Evolutionary conservation across 371 early-diverging fungal species (phyloP), one percentile per base, ranked within the genome.

Genomic region (Capillidium rhysosporum): DNA sequence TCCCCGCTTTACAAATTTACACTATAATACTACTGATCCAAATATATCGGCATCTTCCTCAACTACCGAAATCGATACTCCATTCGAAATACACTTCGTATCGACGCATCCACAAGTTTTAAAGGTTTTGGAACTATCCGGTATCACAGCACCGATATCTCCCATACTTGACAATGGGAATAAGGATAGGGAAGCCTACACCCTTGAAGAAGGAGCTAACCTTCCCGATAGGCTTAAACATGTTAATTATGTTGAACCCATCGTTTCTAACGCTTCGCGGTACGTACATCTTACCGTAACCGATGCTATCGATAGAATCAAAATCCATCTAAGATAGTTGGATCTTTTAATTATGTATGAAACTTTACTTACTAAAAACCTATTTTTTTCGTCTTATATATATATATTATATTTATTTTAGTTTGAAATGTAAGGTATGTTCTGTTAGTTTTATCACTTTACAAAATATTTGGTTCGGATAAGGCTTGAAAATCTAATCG

Each of bases 61-160:
- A 12, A 29, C 31, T 25, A 25, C 14, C 31, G 56, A 57, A 24
- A 61, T 59, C 0, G 43, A 34, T 23, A 20, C 28, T 2, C 61
- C 54, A 54, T 65, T 64, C 25, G 63, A 64, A 49, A 40, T 67
- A 1, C 68, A 65, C 55, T 65, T 64, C 48, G 63, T 63, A 16
- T 54, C 59, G 8, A 56, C 62, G 43, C 60, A 65, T 41, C 49
- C 60, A 4, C 58, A 63, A 16, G 60, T 65, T 1, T 61, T 63
- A 14, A 40, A 51, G 10, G 46, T 57, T 23, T 56, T 67, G 5
- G 69, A 69, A 39, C 53, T 63, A 3, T 69, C 69, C 0, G 61
- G 66, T 1, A 63, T 66, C 52, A 64, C 67, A 0, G 67, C 69
- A 4, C 66, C 71, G 0, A 52, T 66, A 7, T 52, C 24, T 1